phyloP scores from a whole-genome alignment of 768 basidiomycete genomes.

The Cubamyces lactineus region DNA sequence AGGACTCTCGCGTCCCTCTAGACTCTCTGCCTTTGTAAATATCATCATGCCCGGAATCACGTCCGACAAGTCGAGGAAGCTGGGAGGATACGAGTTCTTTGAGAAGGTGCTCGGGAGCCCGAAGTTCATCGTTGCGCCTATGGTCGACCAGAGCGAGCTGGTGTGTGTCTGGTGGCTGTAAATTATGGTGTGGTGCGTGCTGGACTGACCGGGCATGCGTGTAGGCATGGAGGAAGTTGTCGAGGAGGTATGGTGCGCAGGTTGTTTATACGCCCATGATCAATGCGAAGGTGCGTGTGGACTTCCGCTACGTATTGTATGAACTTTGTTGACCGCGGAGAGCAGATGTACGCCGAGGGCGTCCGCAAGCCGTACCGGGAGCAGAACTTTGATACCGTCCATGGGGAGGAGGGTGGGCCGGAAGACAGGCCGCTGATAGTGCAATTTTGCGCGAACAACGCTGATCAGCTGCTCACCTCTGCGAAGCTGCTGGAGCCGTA shows the following conservation, averaged over 20 bases:
- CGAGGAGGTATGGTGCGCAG: conserved; percentile 81
- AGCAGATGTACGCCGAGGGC: conserved; percentile 64
- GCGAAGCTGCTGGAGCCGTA: conserved; percentile 75
- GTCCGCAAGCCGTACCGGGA: conserved; percentile 59
- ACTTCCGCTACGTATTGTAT: not conserved
- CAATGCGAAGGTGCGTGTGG: conserved; percentile 70
- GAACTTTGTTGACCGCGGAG: not conserved
- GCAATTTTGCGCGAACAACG: conserved; percentile 94
- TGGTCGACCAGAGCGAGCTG: conserved; percentile 98
- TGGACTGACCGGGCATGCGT: conserved; percentile 1
- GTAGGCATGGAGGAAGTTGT: conserved; percentile 89
- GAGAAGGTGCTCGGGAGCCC: conserved; percentile 77
- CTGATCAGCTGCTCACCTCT: conserved; percentile 73
- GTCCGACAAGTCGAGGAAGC: conserved; percentile 40
- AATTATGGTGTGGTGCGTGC: not conserved
- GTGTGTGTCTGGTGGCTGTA: conserved; percentile 53
- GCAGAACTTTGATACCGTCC: conserved; percentile 65
- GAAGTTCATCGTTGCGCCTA: conserved; percentile 91
- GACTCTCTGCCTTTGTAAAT: conserved; percentile 18
- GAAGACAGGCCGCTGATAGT: conserved; percentile 85
- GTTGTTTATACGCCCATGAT: conserved; percentile 99
- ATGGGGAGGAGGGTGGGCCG: conserved; percentile 81
- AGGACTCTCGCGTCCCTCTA: conserved; percentile 13
- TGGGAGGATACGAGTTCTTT: conserved; percentile 85
- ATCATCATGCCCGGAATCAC: conserved; percentile 22